phyloP scores from a whole-genome alignment of 108 stramenopile genomes.

The Fistulifera solaris region DNA sequence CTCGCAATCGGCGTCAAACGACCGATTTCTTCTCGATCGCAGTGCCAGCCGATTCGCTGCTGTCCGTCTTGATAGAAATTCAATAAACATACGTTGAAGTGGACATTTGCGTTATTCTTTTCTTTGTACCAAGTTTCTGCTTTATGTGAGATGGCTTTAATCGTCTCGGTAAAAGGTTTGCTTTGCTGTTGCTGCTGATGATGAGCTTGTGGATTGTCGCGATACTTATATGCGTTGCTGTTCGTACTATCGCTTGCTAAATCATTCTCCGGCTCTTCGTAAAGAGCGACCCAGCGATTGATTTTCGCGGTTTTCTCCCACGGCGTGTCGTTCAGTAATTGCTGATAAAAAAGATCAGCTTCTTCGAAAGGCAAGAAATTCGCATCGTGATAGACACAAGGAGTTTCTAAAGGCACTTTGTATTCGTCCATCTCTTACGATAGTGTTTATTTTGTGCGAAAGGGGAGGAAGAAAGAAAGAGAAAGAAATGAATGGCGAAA shows the following conservation, averaged over 20 bases:
- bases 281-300: conserved; percentile 60
- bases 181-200: conserved; percentile 1
- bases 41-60: conserved; percentile 66
- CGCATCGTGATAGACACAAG: conserved; percentile 57
- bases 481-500: no score
- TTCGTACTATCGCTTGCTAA: conserved; percentile 10
- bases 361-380: conserved; percentile 26
- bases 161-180: conserved; percentile 13
- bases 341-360: conserved; percentile 31
- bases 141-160: conserved; percentile 14
- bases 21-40: conserved; percentile 64
- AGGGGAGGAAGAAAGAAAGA: no score
- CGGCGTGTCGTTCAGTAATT: conserved; percentile 33
- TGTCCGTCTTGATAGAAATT: conserved; percentile 58
- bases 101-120: conserved; percentile 16
- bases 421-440: conserved; percentile 29
- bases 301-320: conserved; percentile 68
- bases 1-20: conserved; percentile 57
- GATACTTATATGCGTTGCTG: conserved; percentile 26
- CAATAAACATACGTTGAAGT: conserved; percentile 65
- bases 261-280: conserved; percentile 19
- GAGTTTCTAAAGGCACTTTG: conserved; percentile 34
- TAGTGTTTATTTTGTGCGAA: no score
- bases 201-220: conserved; percentile 37
- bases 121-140: conserved; percentile 51